Percentiles rank a stretch among this genome's conserved stretches.
phyloP scores from a whole-genome alignment of 805 yeast genomes.

The Wickerhamomyces strasburgensis region DNA sequence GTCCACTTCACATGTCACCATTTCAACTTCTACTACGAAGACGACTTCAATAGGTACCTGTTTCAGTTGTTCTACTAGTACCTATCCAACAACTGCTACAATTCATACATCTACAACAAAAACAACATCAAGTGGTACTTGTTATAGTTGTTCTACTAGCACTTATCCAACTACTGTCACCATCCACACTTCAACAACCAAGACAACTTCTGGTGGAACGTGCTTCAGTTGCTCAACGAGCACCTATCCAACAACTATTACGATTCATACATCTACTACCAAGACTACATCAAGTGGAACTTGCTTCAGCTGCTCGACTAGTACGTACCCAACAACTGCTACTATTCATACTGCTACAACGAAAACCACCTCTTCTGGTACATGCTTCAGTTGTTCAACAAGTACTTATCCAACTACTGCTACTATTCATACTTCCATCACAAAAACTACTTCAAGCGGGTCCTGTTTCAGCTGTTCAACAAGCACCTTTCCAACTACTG shows the following conservation, averaged over 20 bases:
- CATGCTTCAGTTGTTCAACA: no score
- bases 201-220: no score
- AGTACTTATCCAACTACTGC: no score
- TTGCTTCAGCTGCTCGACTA: background rate
- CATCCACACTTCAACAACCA: background rate
- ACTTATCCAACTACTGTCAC: background rate
- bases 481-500: background rate
- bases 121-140: no score
- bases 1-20: background rate
- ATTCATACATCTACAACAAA: background rate
- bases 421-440: background rate
- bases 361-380: background rate
- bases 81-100: no score
- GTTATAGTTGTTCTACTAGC: no score
- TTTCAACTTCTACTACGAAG: background rate
- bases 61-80: background rate
- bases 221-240: background rate
- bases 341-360: background rate
- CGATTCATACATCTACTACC: background rate
- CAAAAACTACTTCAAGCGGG: no score
- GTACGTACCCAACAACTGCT: background rate
- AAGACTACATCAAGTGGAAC: background rate
- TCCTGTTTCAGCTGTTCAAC: background rate
- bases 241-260: background rate
- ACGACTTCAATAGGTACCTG: background rate